Percentiles rank a stretch among this genome's conserved stretches.
These are phyloP conservation scores for Starmerella sp. DNA, from an alignment of 805 yeast species.

Conservation along the genomic window DNA sequence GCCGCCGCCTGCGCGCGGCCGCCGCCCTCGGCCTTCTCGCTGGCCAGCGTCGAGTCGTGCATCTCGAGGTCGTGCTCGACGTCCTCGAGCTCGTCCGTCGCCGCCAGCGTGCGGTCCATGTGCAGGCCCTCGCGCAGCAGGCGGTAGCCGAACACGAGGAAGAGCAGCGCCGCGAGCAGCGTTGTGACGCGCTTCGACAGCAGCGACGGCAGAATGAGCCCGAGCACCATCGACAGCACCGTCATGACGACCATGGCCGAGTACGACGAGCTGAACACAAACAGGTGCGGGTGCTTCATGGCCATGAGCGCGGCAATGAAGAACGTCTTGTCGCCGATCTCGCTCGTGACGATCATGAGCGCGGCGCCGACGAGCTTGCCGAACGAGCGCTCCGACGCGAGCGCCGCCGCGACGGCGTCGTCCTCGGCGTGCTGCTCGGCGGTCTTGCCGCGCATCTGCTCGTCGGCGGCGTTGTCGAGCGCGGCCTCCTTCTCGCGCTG, in stretches of 20 bases:
- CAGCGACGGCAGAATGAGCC: constrained; percentile 79
- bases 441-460: neutral
- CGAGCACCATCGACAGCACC: constrained; percentile 75
- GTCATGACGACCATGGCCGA: constrained; percentile 84
- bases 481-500: neutral
- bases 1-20: constrained; percentile 5
- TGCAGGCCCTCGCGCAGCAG: constrained; percentile 68
- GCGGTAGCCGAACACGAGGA: constrained; percentile 40
- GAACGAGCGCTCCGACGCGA: constrained; percentile 28
- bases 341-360: constrained; percentile 89
- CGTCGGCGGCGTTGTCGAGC: neutral
- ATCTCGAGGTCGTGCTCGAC: constrained; percentile 87
- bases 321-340: constrained; percentile 95
- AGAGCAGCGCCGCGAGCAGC: constrained; percentile 66
- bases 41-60: constrained; percentile 40
- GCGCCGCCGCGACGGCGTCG: neutral
- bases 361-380: constrained; percentile 56
- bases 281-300: constrained; percentile 73
- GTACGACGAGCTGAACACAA: constrained; percentile 85
- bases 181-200: constrained; percentile 73
- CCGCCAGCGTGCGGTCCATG: constrained; percentile 57
- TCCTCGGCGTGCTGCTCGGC: neutral
- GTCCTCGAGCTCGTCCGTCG: constrained; percentile 93
- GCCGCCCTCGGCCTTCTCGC: constrained; percentile 29
- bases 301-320: constrained; percentile 96